Percentiles rank a stretch among this genome's conserved stretches.
phyloP scores from a whole-genome alignment of 2,329 filamentous ascomycete species.

The Nannizzia gypsea region DNA sequence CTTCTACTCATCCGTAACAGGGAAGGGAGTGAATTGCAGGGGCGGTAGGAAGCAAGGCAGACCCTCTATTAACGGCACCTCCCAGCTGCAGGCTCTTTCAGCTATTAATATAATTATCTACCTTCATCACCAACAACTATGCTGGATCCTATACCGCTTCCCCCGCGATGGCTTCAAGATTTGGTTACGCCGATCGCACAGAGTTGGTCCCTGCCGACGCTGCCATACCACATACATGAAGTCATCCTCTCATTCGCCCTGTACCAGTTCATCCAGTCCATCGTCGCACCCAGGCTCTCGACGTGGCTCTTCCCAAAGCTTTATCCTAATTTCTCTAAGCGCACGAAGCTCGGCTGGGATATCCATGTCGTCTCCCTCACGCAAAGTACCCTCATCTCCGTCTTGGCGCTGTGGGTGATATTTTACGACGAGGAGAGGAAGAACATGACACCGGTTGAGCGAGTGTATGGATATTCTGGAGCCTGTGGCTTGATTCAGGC shows the following conservation, averaged over 20 bases:
- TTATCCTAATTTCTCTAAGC: conserved; percentile 43
- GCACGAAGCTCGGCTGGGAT: conserved; percentile 54
- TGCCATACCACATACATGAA: conserved; percentile 52
- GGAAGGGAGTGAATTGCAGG: neutral
- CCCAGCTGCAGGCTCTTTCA: neutral
- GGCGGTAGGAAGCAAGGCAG: neutral
- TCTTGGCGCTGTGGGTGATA: conserved; percentile 47
- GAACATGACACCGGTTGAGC: conserved; percentile 41
- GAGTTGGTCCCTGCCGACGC: conserved; percentile 41
- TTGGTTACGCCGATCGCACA: conserved; percentile 41
- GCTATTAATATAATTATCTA: neutral
- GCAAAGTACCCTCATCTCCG: conserved; percentile 47
- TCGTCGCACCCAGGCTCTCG: conserved; percentile 46
- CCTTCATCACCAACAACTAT: conserved; percentile 18
- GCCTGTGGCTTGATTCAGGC: conserved; percentile 47
- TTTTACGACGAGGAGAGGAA: conserved; percentile 44
- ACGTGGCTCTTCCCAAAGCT: conserved; percentile 41
- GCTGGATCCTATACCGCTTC: conserved; percentile 33
- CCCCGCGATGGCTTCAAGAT: conserved; percentile 41
- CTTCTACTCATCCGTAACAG: neutral
- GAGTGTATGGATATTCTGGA: conserved; percentile 52
- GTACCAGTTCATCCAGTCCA: conserved; percentile 45
- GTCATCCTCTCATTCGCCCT: conserved; percentile 44
- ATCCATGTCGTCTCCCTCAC: conserved; percentile 53
- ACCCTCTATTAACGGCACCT: neutral